Evolutionary conservation across 331 rosid genomes (phyloP).

Genomic region (Rosa hybrid): DNA sequence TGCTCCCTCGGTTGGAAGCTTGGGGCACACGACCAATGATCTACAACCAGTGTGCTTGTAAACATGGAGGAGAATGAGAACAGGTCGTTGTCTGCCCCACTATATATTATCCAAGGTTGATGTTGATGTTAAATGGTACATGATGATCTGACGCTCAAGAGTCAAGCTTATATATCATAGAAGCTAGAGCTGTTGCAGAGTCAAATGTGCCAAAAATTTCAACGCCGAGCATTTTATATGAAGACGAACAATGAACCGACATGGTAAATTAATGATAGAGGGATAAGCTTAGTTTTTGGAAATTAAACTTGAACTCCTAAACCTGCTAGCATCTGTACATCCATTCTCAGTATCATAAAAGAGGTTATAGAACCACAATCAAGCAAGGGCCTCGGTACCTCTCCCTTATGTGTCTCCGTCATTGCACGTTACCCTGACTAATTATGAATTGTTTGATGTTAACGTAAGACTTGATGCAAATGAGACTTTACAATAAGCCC

Average conservation of each 20-base stretch:
- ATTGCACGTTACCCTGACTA: too few relatives aligned
- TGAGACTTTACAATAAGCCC: too few relatives aligned
- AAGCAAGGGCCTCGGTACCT: not conserved
- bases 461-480: too few relatives aligned
- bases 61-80: constrained; percentile 16
- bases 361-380: not conserved
- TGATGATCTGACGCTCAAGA: not conserved
- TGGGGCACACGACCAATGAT: constrained; percentile 45
- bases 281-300: not conserved
- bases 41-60: constrained; percentile 33
- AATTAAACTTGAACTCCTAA: not conserved
- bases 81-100: constrained; percentile 37
- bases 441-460: too few relatives aligned
- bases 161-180: not conserved
- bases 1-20: not conserved
- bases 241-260: not conserved
- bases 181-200: not conserved
- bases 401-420: not conserved
- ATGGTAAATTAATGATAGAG: not conserved
- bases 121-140: constrained; percentile 18
- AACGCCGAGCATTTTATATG: not conserved
- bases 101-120: not conserved
- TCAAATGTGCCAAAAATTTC: not conserved
- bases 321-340: not conserved
- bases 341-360: not conserved